These are phyloP conservation scores for Aspergillus avenaceus DNA, from an alignment of 495 filamentous ascomycete species.

Conservation along the genomic window DNA sequence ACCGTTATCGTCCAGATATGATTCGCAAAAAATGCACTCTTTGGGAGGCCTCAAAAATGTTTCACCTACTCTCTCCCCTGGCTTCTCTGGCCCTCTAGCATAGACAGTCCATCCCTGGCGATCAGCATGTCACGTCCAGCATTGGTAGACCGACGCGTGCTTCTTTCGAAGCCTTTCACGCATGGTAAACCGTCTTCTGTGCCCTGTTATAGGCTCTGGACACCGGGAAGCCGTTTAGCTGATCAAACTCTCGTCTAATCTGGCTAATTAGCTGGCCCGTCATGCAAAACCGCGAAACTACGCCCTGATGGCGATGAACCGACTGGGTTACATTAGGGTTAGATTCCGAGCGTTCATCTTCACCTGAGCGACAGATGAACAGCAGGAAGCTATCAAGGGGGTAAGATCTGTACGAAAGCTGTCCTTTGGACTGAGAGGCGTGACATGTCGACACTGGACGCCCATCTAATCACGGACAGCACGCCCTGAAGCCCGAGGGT, in stretches of 20 bases:
- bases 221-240: slow-evolving; percentile 35
- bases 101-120: slow-evolving; percentile 32
- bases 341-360: slow-evolving; percentile 28
- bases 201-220: slow-evolving; percentile 32
- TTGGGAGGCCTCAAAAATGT: slow-evolving; percentile 28
- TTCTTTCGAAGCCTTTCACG: slow-evolving; percentile 28
- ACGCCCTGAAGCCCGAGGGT: slow-evolving; percentile 16
- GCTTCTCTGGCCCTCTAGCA: slow-evolving; percentile 19
- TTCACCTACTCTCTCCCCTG: slow-evolving; percentile 34
- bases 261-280: slow-evolving; percentile 31
- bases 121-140: slow-evolving; percentile 42
- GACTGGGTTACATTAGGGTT: slow-evolving; percentile 37
- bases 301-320: slow-evolving; percentile 25
- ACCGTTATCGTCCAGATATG: background rate
- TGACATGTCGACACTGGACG: slow-evolving; percentile 17
- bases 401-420: slow-evolving; percentile 29
- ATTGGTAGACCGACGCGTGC: slow-evolving; percentile 43
- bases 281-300: slow-evolving; percentile 37
- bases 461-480: slow-evolving; percentile 10
- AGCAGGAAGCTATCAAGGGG: slow-evolving; percentile 26
- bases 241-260: slow-evolving; percentile 20
- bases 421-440: slow-evolving; percentile 30
- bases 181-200: slow-evolving; percentile 46
- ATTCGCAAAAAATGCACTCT: slow-evolving; percentile 27
- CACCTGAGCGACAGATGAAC: slow-evolving; percentile 17